Percentiles rank a stretch among this genome's conserved stretches.
These are phyloP conservation scores for Fusarium sp. DNA, from an alignment of 2,329 filamentous ascomycete genomes.

Conservation along the genomic window DNA sequence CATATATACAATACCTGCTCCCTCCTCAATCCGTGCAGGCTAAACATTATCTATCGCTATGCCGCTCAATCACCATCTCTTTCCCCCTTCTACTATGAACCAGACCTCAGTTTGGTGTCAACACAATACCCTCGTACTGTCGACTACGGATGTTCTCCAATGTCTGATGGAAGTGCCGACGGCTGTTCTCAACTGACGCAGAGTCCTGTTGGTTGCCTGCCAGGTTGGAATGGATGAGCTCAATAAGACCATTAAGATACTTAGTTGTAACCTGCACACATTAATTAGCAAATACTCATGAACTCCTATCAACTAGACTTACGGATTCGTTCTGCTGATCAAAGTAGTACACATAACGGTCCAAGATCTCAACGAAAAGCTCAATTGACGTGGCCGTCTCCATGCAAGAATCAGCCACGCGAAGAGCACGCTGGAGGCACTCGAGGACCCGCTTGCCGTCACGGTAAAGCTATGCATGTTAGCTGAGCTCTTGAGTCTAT, in stretches of 20 bases:
- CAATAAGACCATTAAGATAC: constrained; percentile 97
- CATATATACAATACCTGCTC: constrained; percentile 51
- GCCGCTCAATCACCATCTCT: constrained; percentile 30
- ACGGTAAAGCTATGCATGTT: constrained; percentile 82
- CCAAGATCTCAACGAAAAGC: constrained; percentile 97
- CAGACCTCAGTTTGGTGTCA: constrained; percentile 66
- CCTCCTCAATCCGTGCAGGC: constrained; percentile 27
- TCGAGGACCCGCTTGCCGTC: constrained; percentile 98
- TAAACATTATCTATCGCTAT: constrained; percentile 51
- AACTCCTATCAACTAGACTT: constrained; percentile 47
- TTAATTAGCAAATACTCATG: constrained; percentile 39
- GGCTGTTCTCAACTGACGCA: constrained; percentile 86
- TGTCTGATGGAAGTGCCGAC: constrained; percentile 94
- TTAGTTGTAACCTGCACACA: constrained; percentile 83
- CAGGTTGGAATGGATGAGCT: constrained; percentile 97
- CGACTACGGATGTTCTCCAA: constrained; percentile 92
- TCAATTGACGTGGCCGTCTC: constrained; percentile 97
- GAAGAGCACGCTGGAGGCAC: constrained; percentile 93
- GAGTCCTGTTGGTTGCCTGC: constrained; percentile 87
- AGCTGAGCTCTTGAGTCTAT: constrained; percentile 30
- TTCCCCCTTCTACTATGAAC: constrained; percentile 1
- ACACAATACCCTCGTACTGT: constrained; percentile 93
- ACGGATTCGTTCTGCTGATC: constrained; percentile 98
- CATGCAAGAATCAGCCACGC: constrained; percentile 99
- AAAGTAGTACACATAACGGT: constrained; percentile 99